These are phyloP conservation scores for Talaromyces marneffei DNA, from an alignment of 2,329 filamentous ascomycete genomes.

Conservation along the genomic window DNA sequence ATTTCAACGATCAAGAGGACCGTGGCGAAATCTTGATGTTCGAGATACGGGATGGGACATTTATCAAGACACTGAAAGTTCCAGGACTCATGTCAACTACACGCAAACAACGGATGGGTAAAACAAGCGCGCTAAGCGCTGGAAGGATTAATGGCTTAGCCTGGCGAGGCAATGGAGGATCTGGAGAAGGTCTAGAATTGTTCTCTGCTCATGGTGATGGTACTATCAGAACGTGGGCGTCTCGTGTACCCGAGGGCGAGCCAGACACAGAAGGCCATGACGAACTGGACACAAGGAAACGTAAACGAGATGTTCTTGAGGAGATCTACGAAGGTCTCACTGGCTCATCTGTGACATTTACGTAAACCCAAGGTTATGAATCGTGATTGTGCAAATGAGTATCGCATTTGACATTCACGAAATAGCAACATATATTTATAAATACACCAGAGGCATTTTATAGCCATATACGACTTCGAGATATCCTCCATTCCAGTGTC, in stretches of 20 bases:
- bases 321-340: slow-evolving; percentile 75
- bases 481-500: background rate
- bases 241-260: slow-evolving; percentile 49
- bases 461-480: background rate
- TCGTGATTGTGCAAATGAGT: background rate
- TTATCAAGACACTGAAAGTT: slow-evolving; percentile 65
- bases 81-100: slow-evolving; percentile 47
- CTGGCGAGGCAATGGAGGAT: slow-evolving; percentile 62
- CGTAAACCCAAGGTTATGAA: slow-evolving; percentile 13
- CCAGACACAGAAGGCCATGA: slow-evolving; percentile 42
- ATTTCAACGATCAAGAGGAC: slow-evolving; percentile 62
- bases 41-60: slow-evolving; percentile 68
- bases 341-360: slow-evolving; percentile 63
- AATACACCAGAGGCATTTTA: background rate
- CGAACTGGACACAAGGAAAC: slow-evolving; percentile 50
- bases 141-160: slow-evolving; percentile 68
- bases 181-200: slow-evolving; percentile 57
- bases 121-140: slow-evolving; percentile 44
- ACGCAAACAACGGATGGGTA: slow-evolving; percentile 31
- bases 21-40: slow-evolving; percentile 68
- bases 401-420: background rate
- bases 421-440: background rate
- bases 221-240: slow-evolving; percentile 72
- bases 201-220: slow-evolving; percentile 83
- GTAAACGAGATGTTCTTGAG: slow-evolving; percentile 72